A percentile compares a stretch with the other conserved stretches of the same genome.
phyloP scores from a whole-genome alignment of 2,329 filamentous ascomycete species.

The Trichoderma koningii region DNA sequence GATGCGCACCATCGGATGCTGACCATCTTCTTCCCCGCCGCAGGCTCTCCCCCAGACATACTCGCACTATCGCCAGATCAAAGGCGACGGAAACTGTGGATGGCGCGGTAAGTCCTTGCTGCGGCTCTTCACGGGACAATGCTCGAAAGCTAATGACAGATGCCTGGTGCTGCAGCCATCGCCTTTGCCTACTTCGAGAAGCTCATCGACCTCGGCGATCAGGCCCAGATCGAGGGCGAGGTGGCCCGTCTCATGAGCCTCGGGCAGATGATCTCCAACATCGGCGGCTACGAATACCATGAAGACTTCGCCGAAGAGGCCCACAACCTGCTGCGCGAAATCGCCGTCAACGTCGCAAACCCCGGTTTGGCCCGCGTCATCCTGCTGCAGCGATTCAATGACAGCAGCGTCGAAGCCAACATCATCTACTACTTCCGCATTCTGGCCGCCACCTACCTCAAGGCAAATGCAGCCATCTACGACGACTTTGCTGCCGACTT shows the following conservation, averaged over 20 bases:
- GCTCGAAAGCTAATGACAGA: neutral
- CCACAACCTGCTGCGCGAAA: constrained; percentile 64
- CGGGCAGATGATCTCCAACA: constrained; percentile 67
- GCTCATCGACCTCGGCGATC: constrained; percentile 68
- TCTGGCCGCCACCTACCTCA: constrained; percentile 82
- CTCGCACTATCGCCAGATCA: constrained; percentile 81
- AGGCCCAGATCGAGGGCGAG: constrained; percentile 68
- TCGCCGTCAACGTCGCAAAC: constrained; percentile 61
- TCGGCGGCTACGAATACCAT: constrained; percentile 70
- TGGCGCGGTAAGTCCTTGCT: constrained; percentile 80
- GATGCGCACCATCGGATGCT: constrained; percentile 14
- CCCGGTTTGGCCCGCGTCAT: constrained; percentile 56
- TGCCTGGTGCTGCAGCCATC: constrained; percentile 62
- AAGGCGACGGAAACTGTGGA: constrained; percentile 93
- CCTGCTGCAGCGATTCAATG: constrained; percentile 73
- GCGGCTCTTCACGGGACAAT: neutral
- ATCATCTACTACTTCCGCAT: constrained; percentile 86
- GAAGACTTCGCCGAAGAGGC: constrained; percentile 84
- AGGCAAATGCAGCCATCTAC: constrained; percentile 69
- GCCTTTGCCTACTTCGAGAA: constrained; percentile 93
- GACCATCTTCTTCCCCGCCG: constrained; percentile 25
- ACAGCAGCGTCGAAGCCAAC: constrained; percentile 63
- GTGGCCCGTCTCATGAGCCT: constrained; percentile 70
- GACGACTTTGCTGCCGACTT: constrained; percentile 68
- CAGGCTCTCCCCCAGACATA: constrained; percentile 82